Percentiles rank a stretch among this genome's conserved stretches.
phyloP scores from a whole-genome alignment of 192 early-diverging fungal species.

The Gonapodya prolifera region DNA sequence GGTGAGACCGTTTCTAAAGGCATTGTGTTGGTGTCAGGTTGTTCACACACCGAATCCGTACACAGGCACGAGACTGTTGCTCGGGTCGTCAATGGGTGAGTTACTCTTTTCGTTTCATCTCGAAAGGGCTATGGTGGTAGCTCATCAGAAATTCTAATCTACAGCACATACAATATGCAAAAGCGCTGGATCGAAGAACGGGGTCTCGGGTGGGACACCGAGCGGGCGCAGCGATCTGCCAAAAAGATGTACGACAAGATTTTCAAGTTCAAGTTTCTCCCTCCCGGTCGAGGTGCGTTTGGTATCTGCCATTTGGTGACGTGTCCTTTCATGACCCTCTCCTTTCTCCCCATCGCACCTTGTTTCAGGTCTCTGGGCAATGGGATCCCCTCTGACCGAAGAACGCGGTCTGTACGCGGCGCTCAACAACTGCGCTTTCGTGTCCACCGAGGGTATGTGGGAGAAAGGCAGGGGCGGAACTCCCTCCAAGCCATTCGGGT shows the following conservation, averaged over 20 bases:
- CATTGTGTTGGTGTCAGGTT: not conserved
- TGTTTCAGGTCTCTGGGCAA: slow-evolving; percentile 28
- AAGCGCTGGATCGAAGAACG: slow-evolving; percentile 19
- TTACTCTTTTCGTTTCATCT: not conserved
- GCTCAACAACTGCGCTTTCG: slow-evolving; percentile 36
- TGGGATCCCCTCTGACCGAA: slow-evolving; percentile 31
- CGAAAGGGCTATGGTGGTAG: no score
- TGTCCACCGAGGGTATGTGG: slow-evolving; percentile 32
- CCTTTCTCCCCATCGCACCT: slow-evolving; percentile 8
- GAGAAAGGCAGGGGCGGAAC: slow-evolving; percentile 10
- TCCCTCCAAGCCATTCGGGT: slow-evolving; percentile 22
- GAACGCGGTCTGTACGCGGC: slow-evolving; percentile 26
- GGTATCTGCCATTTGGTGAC: no score
- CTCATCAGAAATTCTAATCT: not conserved
- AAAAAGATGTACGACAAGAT: slow-evolving; percentile 34
- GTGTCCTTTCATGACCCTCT: no score
- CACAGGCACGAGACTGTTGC: slow-evolving; percentile 26
- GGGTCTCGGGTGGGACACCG: slow-evolving; percentile 20
- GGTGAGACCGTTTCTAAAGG: slow-evolving; percentile 8
- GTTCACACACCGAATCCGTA: not conserved
- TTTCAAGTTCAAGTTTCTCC: slow-evolving; percentile 32
- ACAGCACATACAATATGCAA: slow-evolving; percentile 28
- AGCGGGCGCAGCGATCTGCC: slow-evolving; percentile 22
- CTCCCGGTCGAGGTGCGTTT: not conserved
- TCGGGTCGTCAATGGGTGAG: slow-evolving; percentile 27